Base-by-base conservation (phyloP, 176 grass and related monocot genomes). In the Tillandsia fasciculata region DNA sequence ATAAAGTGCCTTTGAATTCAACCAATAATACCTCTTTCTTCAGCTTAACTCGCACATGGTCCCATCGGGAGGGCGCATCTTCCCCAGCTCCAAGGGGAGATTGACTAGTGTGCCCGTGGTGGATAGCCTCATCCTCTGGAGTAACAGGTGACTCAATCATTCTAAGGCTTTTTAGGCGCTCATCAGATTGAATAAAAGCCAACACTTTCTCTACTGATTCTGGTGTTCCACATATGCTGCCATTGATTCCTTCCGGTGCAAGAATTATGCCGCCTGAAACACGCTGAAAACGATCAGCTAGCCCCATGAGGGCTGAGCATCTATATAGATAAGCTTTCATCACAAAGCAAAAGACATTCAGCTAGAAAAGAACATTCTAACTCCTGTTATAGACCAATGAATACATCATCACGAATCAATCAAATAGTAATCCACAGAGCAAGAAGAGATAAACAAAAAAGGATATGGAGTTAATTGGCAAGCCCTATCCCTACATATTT, bases 231-330 rank as follows among this genome's bases (percentile, higher is more conserved):
- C 89, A 97, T 72, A 97, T 74, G 76, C 89, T 97, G 64, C 89
- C 94, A 29, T 97, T 97, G 64, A 97, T 90, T 33, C 94, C 94
- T 58, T 97, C 94, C 49, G 86, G 86, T 50, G 89, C 94, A 82
- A 97, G 86, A 64, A 97, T 97, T 71, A 97, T 88, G 51, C 94
- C 94, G 70, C 94, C 94, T 97, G 89, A 97, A 86, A 97, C 86
- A 81, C 77, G 79, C 94, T 93, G 86, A 83, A 70, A 54, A 87
- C 17, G 48, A 87, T 77, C 65, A 68, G 52, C 29, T 53, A 68
- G 52, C 29, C 33, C 57, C 69, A 53, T 77, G 33, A 77, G 75
- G 53, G n/a, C 14, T 77, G 66, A 83, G 74, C 42, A 15, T 59
- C 10, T 15, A 63, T 18, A 74, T 61, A 51, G 76, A 61, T 76